These are phyloP conservation scores for Trichocomaceae sp. DNA, from an alignment of 2,329 filamentous ascomycete species.

Conservation along the genomic window DNA sequence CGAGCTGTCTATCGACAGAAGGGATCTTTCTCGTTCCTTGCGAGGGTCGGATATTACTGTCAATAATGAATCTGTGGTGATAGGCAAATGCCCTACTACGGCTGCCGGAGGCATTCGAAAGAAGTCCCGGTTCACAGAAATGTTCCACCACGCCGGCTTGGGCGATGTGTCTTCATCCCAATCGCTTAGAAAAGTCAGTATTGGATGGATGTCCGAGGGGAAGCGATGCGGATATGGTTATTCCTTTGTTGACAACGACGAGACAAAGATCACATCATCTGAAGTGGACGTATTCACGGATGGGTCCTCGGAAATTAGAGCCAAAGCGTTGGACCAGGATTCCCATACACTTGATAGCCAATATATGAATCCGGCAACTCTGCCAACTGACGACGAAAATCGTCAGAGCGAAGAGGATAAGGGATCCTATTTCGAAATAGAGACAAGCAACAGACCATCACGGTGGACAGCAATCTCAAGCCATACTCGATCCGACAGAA, in stretches of 20 bases:
- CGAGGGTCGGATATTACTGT: not conserved
- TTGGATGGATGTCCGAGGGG: constrained; percentile 39
- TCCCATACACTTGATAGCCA: not conserved
- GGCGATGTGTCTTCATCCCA: not conserved
- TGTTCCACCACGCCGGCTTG: constrained; percentile 19
- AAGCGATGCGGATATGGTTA: constrained; percentile 37
- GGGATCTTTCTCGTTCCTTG: not conserved
- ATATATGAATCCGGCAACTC: not conserved
- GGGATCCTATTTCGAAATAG: not conserved
- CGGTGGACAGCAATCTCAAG: constrained; percentile 20
- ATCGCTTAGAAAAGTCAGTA: constrained; percentile 29
- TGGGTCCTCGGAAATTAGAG: not conserved
- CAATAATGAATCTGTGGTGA: not conserved
- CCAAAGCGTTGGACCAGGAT: not conserved
- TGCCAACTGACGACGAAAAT: not conserved
- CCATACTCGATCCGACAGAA: constrained; percentile 15
- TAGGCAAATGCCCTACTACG: not conserved
- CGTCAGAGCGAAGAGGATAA: not conserved
- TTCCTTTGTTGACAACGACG: constrained; percentile 25
- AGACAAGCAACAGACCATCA: constrained; percentile 1
- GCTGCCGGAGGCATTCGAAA: not conserved
- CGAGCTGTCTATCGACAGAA: not conserved
- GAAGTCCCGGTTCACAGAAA: constrained; percentile 29
- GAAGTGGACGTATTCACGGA: not conserved
- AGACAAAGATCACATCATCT: constrained; percentile 8